phyloP scores from a whole-genome alignment of 345 rosid genomes.

The Syzygium grande region DNA sequence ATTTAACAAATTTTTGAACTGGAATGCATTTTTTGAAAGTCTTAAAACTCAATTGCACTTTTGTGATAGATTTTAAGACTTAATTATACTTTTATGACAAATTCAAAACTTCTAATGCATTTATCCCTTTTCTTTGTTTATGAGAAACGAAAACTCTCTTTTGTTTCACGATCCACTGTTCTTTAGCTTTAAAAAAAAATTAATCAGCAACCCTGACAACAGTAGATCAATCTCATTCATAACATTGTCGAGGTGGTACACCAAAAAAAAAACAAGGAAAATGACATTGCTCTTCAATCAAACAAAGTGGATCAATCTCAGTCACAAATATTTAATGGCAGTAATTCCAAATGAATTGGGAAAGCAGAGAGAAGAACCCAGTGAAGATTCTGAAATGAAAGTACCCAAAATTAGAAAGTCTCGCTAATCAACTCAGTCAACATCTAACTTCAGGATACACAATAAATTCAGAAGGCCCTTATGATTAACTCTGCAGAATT shows the following conservation, averaged over 20 bases:
- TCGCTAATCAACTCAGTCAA: neutral
- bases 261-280: neutral
- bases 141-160: neutral
- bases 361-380: neutral
- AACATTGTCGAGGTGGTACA: neutral
- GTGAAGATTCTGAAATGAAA: neutral
- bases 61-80: too few species aligned
- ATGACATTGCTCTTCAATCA: neutral
- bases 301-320: neutral
- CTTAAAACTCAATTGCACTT: too few species aligned
- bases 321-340: neutral
- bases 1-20: too few species aligned
- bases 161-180: neutral
- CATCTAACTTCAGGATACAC: neutral
- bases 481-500: neutral
- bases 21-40: too few species aligned
- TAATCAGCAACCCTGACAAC: neutral
- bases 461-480: neutral
- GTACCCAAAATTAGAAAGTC: neutral
- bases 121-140: neutral
- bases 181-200: neutral
- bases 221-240: neutral
- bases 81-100: too few species aligned
- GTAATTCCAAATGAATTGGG: neutral
- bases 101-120: too few species aligned